A percentile compares a stretch with the other conserved stretches of the same genome.
Conservation (phyloP, 1,284 basidiomycete genomes). For the Sanghuangporus sanghuang region DNA sequence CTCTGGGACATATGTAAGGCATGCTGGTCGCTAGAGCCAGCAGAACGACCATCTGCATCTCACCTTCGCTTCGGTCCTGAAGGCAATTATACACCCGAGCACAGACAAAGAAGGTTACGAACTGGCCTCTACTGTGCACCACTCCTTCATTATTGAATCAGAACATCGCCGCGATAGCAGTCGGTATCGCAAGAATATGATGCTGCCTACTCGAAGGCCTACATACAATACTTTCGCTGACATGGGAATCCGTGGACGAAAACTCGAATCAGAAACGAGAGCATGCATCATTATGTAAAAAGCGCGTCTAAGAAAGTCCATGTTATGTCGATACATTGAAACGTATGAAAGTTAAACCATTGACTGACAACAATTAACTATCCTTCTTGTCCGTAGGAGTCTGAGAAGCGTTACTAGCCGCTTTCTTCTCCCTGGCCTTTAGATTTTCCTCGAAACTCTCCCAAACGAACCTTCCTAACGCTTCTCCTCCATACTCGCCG, state of each 20-base stretch:
- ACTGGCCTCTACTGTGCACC: not conserved
- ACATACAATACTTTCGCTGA: not conserved
- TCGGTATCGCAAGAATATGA: not conserved
- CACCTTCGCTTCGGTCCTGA: not conserved
- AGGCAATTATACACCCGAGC: not conserved
- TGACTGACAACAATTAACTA: not conserved
- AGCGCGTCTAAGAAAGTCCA: not conserved
- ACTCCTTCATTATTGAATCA: not conserved
- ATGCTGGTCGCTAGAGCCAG: not conserved
- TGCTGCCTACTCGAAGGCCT: not conserved
- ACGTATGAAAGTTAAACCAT: too few species aligned
- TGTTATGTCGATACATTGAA: not conserved
- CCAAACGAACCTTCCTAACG: conserved; percentile 63
- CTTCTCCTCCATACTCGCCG: conserved; percentile 62
- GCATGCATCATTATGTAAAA: not conserved
- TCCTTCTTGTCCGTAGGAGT: not conserved
- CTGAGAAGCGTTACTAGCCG: not conserved
- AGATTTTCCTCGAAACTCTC: conserved; percentile 62
- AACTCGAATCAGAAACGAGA: not conserved
- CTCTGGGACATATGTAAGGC: conserved; percentile 1
- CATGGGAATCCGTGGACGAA: not conserved
- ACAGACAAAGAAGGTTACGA: not conserved
- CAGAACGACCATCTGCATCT: not conserved
- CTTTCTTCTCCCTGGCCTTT: conserved; percentile 43
- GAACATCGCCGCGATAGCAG: not conserved